These are phyloP conservation scores for Pseudocohnilembus persalinus DNA, from an alignment of 169 alveolate species.

Conservation along the genomic window DNA sequence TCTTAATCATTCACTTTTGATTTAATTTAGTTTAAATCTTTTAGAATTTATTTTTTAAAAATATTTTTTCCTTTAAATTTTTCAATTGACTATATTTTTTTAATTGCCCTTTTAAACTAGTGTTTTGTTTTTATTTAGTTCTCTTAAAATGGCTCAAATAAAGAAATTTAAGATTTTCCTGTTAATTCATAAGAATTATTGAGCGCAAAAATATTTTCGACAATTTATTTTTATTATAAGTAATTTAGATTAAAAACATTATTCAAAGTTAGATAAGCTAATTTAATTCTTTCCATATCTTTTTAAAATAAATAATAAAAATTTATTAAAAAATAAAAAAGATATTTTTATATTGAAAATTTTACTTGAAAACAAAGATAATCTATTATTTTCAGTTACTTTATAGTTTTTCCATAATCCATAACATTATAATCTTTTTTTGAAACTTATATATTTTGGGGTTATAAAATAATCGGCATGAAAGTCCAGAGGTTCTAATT, in stretches of 20 bases:
- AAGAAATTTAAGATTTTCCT: background rate
- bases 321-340: no score
- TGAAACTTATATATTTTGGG: background rate
- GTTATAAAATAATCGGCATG: background rate
- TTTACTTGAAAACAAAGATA: background rate
- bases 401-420: background rate
- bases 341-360: no score
- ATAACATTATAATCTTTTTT: background rate
- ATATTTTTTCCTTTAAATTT: no score
- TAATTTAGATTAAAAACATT: background rate
- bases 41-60: no score
- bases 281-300: background rate
- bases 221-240: no score
- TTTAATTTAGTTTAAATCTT: no score
- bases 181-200: background rate
- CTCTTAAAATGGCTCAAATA: no score
- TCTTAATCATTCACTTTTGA: no score
- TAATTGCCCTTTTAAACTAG: no score
- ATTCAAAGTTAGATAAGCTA: background rate
- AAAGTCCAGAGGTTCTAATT: background rate
- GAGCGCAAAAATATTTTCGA: background rate
- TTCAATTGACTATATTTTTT: no score
- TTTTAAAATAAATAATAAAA: no score
- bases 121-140: no score
- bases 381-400: background rate